phyloP scores from a whole-genome alignment of 176 grass and related monocot species.

The Rhynchospora tenuis region DNA sequence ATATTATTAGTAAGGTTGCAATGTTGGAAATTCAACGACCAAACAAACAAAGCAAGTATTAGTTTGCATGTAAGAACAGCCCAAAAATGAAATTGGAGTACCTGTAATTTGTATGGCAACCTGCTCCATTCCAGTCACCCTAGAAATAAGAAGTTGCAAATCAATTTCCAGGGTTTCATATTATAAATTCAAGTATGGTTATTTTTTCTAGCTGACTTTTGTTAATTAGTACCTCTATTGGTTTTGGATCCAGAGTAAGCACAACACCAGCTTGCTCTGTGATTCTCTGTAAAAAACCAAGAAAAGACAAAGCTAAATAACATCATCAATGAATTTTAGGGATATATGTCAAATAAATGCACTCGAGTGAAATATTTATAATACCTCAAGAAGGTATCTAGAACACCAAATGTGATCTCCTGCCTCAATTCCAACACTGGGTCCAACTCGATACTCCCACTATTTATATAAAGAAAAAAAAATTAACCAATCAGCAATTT shows the following conservation, averaged over 20 bases:
- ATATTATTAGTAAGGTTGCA: not conserved
- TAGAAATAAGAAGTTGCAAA: slow-evolving; percentile 24
- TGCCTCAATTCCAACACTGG: slow-evolving; percentile 94
- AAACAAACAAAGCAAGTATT: not conserved
- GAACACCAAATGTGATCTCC: slow-evolving; percentile 95
- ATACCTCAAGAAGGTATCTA: slow-evolving; percentile 98
- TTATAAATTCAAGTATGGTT: not conserved
- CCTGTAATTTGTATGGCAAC: slow-evolving; percentile 99
- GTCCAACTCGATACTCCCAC: slow-evolving; percentile 99
- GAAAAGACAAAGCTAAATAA: slow-evolving; percentile 25
- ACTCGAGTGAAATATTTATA: slow-evolving; percentile 7
- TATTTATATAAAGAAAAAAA: slow-evolving; percentile 31
- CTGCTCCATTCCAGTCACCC: slow-evolving; percentile 99
- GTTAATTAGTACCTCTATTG: slow-evolving; percentile 70
- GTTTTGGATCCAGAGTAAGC: slow-evolving; percentile 91
- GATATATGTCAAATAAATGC: not conserved
- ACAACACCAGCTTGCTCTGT: slow-evolving; percentile 97
- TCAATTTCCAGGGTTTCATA: not conserved
- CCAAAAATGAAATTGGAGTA: slow-evolving; percentile 10
- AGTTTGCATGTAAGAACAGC: not conserved
- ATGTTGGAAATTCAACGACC: not conserved
- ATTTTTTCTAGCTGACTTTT: slow-evolving; percentile 9
- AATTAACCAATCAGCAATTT: slow-evolving; percentile 8
- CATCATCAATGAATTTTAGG: not conserved
- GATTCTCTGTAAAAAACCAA: slow-evolving; percentile 66